Percentiles rank a stretch among this genome's conserved stretches.
Evolutionary conservation across 2,329 filamentous ascomycete species (phyloP).

Genomic region (Amylocarpus encephaloides): DNA sequence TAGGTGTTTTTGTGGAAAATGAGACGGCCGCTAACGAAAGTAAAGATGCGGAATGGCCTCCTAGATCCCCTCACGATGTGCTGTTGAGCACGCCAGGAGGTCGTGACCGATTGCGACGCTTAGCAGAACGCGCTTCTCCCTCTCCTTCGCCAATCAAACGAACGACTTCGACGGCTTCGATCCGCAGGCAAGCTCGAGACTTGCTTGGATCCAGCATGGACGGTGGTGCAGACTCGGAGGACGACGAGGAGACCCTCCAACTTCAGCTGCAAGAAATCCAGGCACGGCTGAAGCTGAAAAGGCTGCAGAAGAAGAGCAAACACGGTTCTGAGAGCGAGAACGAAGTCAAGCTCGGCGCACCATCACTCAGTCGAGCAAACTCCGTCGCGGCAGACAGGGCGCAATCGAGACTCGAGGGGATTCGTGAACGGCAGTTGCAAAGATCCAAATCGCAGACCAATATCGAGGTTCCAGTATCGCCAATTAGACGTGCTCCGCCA

Average conservation of each 20-base stretch:
- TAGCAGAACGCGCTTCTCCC: conserved; percentile 60
- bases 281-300: conserved; percentile 80
- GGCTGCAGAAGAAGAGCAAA: conserved; percentile 60
- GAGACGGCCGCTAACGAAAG: conserved; percentile 23
- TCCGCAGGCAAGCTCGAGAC: conserved; percentile 15
- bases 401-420: conserved; percentile 23
- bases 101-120: conserved; percentile 65
- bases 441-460: conserved; percentile 31
- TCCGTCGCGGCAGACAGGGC: conserved; percentile 24
- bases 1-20: conserved; percentile 11
- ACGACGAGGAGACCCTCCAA: conserved; percentile 81
- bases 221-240: conserved; percentile 32
- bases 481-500: conserved; percentile 55
- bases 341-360: conserved; percentile 14
- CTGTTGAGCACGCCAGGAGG: conserved; percentile 68
- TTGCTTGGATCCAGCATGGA: conserved; percentile 29
- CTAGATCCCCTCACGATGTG: conserved; percentile 58
- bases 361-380: conserved; percentile 18
- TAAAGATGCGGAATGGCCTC: conserved; percentile 53
- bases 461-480: conserved; percentile 69
- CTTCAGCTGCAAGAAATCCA: conserved; percentile 84
- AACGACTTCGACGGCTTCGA: conserved; percentile 12
- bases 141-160: conserved; percentile 60
- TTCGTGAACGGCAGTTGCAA: conserved; percentile 21
- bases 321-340: conserved; percentile 27